Evolutionary conservation across 2,329 filamentous ascomycete genomes (phyloP).

Genomic region (Erysiphe pulchra): DNA sequence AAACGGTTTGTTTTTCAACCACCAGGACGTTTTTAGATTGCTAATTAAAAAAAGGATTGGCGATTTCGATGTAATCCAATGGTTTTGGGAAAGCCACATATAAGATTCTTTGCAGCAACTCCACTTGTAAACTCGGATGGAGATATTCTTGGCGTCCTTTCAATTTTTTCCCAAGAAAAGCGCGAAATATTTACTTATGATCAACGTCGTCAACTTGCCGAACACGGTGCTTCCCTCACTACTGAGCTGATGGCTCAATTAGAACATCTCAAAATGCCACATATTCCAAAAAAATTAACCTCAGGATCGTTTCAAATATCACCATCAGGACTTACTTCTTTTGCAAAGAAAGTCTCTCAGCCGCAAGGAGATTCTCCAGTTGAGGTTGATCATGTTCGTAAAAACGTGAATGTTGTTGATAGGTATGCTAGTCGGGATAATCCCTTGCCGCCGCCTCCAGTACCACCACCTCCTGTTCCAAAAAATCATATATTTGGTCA

Average conservation of each 20-base stretch:
- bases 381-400: background rate
- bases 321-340: background rate
- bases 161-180: background rate
- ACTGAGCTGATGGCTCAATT: background rate
- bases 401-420: no score
- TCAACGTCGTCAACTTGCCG: background rate
- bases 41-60: background rate
- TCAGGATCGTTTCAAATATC: background rate
- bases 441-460: background rate
- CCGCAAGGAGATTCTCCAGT: background rate
- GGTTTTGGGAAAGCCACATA: background rate
- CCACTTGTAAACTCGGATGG: background rate
- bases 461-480: background rate
- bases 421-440: no score
- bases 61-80: slow-evolving; percentile 1
- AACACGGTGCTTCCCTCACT: background rate
- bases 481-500: background rate
- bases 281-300: background rate
- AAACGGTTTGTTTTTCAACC: background rate
- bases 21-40: background rate
- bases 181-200: background rate
- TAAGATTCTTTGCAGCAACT: background rate
- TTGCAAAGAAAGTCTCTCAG: background rate
- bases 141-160: background rate
- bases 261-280: background rate